Evolutionary conservation across 441 rosid species (phyloP), one percentile per base, ranked within the genome.

Genomic region (Gossypium davidsonii): DNA sequence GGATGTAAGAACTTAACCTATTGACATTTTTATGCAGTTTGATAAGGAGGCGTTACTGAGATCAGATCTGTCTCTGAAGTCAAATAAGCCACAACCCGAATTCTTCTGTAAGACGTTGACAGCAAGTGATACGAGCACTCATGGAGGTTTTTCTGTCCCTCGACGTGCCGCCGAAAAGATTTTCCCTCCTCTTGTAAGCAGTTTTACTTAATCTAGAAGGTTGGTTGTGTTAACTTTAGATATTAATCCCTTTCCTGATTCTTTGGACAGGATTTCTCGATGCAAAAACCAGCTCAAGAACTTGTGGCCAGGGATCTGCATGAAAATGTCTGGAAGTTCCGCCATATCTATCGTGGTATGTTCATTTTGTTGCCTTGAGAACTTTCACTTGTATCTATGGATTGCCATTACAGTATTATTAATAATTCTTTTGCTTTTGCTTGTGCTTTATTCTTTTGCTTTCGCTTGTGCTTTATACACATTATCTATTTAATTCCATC

Each of bases 111-210:
- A 95, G 83, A 93, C 96, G 14, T 76, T 95, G 76, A 93, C 98
- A 14, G 98, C 98, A 26, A 94, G 98, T 82, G 98, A 94, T 79
- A 93, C 98, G 3, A 95, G 98, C 80, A 91, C 99, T 66, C 98
- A 95, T 76, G 98, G 99, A 74, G 98, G 98, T 64, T 95, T 95
- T 76, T 90, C 97, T 71, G 99, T 95, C 61, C 99, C 98, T 5
- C 92, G 98, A 2, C 89, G 97, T 59, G 95, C 99, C 17, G 99
- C 98, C 51, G 99, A 95, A 80, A 93, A 93, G 77, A 91, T 88
- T 59, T 95, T 95, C 79, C 99, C 99, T 56, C 73, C 89, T 78
- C 92, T 93, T 75, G 99, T 93, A 74, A 81, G 90, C 55, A 28
- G 3, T 18, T 57, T 51, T 71, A 14, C 49, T 20, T 64, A 48